Base-by-base conservation (phyloP, 495 filamentous ascomycete species). In the Collariella sp. region DNA sequence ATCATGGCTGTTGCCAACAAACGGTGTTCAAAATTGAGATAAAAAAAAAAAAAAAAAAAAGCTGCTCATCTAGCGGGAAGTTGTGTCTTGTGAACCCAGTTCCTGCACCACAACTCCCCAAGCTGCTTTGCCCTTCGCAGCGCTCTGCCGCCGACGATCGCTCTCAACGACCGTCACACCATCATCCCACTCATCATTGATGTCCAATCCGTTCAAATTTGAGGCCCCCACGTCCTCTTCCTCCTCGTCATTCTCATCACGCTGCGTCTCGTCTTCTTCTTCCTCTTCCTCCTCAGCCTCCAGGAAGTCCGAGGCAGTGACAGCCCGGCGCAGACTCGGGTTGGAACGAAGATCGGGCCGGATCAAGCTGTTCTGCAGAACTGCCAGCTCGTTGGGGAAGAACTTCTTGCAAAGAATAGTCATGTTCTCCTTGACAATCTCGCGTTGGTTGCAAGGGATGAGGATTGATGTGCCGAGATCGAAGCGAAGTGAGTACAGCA, bases 401-500 rank as follows among this genome's bases (percentile, higher is more conserved):
- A 45, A 46, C 29, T 50, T 56, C 7, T 50, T 36, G 22, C 54
- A 56, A 5, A 56, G 22, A 29, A 45, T 26, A 1, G 31, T 44
- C 46, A 56, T 56, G 22, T 50, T 56, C 29, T 56, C 46, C 16
- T 45, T 44, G 38, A 50, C 54, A 1, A 50, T 35, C 33, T 45
- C 19, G 38, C 54, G 46, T n/a, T 49, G 40, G 16, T 45, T 39
- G 39, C 19, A 46, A n/a, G 54, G 46, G 16, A 56, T 56, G 9
- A 56, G 40, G 22, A 56, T 50, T 1, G 54, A 46, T 18, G 29
- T 23, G 3, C 29, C 46, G n/a, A 56, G 54, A 33, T 56, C 46
- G 45, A 50, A 56, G 5, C 54, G 29, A 12, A 56, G 46, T 10
- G 55, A 59, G 35, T 70, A 70, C 5, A 70, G 49, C 0, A 59